These are phyloP conservation scores for Fusarium sp. DNA, from an alignment of 2,329 filamentous ascomycete genomes.

Conservation along the genomic window DNA sequence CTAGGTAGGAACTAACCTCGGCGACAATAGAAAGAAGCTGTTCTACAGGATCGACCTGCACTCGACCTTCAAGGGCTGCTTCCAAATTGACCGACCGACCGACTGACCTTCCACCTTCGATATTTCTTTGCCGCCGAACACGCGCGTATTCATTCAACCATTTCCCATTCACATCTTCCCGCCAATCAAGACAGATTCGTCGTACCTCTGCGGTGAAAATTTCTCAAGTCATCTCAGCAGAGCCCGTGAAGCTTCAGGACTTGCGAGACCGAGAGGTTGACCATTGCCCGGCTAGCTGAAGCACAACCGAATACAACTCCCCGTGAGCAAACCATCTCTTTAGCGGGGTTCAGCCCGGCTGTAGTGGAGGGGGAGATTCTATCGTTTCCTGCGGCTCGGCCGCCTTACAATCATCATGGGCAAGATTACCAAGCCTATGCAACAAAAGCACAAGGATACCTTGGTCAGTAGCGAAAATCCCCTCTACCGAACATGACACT, in stretches of 20 bases:
- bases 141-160: slow-evolving; percentile 12
- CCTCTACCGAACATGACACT: slow-evolving; percentile 37
- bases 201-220: slow-evolving; percentile 2
- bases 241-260: slow-evolving; percentile 21
- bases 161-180: background rate
- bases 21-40: slow-evolving; percentile 47
- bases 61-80: slow-evolving; percentile 51
- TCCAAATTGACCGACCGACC: slow-evolving; percentile 39
- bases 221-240: slow-evolving; percentile 4
- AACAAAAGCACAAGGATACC: slow-evolving; percentile 75
- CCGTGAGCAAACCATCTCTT: slow-evolving; percentile 54
- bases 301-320: slow-evolving; percentile 50
- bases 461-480: slow-evolving; percentile 61
- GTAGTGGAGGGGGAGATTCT: slow-evolving; percentile 70
- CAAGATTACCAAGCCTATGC: slow-evolving; percentile 75
- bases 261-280: slow-evolving; percentile 19
- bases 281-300: slow-evolving; percentile 38
- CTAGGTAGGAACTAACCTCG: background rate
- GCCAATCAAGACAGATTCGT: background rate
- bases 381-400: slow-evolving; percentile 66
- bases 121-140: slow-evolving; percentile 27
- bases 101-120: slow-evolving; percentile 14
- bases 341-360: slow-evolving; percentile 53
- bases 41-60: slow-evolving; percentile 56
- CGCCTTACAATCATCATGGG: slow-evolving; percentile 72